Evolutionary conservation across 192 early-diverging fungal species (phyloP).

Genomic region (Funneliformis mosseae): DNA sequence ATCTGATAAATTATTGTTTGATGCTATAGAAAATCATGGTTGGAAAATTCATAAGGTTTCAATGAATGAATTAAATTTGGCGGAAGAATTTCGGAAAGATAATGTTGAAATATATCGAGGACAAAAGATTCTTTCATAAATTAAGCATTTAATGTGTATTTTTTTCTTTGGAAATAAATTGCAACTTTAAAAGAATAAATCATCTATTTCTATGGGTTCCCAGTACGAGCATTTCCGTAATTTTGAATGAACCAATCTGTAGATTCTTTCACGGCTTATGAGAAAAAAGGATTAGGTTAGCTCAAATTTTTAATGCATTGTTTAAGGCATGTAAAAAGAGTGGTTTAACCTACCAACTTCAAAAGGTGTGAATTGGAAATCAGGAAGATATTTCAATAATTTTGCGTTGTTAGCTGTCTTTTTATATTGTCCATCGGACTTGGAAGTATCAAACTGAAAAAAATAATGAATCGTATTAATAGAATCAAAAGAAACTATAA

Average conservation of each 20-base stretch:
- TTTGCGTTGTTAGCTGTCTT: conserved; percentile 86
- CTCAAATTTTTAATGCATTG: neutral
- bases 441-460: conserved; percentile 66
- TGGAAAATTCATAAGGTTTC: conserved; percentile 34
- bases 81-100: conserved; percentile 20
- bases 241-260: conserved; percentile 77
- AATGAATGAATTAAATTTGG: conserved; percentile 13
- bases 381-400: conserved; percentile 66
- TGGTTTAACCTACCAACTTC: conserved; percentile 54
- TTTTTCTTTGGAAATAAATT: too few relatives aligned
- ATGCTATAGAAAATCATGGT: conserved; percentile 35
- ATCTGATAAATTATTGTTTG: conserved; percentile 42
- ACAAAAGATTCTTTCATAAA: neutral
- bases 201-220: neutral
- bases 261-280: conserved; percentile 63
- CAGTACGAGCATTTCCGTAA: conserved; percentile 50
- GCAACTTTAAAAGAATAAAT: too few relatives aligned
- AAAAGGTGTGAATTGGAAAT: conserved; percentile 80
- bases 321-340: neutral
- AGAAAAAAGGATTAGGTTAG: neutral
- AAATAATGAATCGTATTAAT: neutral
- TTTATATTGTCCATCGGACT: conserved; percentile 80
- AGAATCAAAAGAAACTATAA: neutral
- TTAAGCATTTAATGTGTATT: too few relatives aligned
- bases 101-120: conserved; percentile 28